Base-by-base conservation (phyloP, 2,329 filamentous ascomycete species). In the Aspergillus pseudonomiae region DNA sequence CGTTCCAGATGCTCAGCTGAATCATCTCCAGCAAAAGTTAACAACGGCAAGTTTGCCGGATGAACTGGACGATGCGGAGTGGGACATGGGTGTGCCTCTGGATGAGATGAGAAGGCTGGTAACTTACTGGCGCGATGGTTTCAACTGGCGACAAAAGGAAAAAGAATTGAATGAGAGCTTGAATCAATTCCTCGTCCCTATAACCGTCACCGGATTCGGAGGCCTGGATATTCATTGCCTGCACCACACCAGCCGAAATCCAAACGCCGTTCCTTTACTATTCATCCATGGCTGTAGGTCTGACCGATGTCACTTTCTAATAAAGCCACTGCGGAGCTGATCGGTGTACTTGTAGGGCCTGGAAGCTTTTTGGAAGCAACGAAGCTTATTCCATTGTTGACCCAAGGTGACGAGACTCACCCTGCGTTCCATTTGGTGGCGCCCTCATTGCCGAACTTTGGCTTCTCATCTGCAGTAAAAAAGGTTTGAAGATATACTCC, bases 151-250 rank as follows among this genome's bases (percentile, higher is more conserved):
- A 36, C 77, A 79, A 41, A 82, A 83, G 24, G 89, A 91, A 74
- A 75, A 79, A 5, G 79, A 81, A 54, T 73, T 91, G 12, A 91
- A 91, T 71, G 73, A 77, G 14, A 63, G 82, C 34, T 74, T 89
- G 7, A 85, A 87, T 0, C 88, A 91, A 57, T 90, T 83, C 75
- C 82, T 78, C 1, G 85, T 84, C 0, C 72, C 70, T 2, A 78
- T 91, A 9, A 67, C 79, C 0, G 82, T 90, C 0, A 81, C 86
- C 12, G 87, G 85, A 0, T 90, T 89, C 68, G 87, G 82, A 2
- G 78, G 82, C 0, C 71, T 91, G 56, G 80, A 88, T 39, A 79
- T 91, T 4, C 89, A 92, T 75, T 90, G 89, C 71, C 74, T 91
- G 2, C 86, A 90, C 71, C 81, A 89, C 67, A 80, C 75, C 59